These are phyloP conservation scores for Linderniella brevidens DNA, from an alignment of 257 asterid species.

Conservation along the genomic window DNA sequence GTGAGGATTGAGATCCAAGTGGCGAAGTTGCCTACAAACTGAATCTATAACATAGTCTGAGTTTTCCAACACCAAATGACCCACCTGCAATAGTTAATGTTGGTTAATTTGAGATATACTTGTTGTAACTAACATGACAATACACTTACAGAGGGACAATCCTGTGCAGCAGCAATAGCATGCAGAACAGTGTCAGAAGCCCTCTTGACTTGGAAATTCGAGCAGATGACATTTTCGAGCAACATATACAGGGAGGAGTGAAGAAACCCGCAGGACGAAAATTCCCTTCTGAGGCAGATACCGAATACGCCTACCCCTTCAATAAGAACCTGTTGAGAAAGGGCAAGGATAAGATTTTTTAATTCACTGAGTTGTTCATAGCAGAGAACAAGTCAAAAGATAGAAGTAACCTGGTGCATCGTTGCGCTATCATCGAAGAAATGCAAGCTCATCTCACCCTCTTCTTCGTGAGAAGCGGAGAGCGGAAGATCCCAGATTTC, in stretches of 20 bases:
- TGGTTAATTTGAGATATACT: background rate
- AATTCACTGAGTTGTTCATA: background rate
- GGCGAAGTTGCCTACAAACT: conserved; percentile 77
- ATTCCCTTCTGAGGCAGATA: conserved; percentile 55
- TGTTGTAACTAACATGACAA: background rate
- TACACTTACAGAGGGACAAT: conserved; percentile 60
- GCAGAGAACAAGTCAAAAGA: background rate
- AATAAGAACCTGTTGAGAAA: conserved; percentile 46
- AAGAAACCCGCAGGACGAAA: conserved; percentile 83
- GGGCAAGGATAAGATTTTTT: background rate
- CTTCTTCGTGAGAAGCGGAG: conserved; percentile 35
- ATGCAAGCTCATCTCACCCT: conserved; percentile 39
- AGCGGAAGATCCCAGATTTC: conserved; percentile 93
- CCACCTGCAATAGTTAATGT: conserved; percentile 50
- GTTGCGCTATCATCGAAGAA: conserved; percentile 62
- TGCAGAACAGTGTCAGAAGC: conserved; percentile 69
- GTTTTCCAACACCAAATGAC: conserved; percentile 77
- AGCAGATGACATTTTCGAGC: conserved; percentile 83
- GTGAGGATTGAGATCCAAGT: conserved; percentile 82
- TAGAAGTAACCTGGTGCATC: conserved; percentile 64
- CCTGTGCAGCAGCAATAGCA: conserved; percentile 44
- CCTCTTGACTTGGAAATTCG: conserved; percentile 63
- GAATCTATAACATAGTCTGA: conserved; percentile 89
- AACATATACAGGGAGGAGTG: conserved; percentile 75
- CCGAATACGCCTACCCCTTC: conserved; percentile 81